Base-by-base conservation (phyloP, 139 green algal species). In the Tetradesmus lagerheimii region DNA sequence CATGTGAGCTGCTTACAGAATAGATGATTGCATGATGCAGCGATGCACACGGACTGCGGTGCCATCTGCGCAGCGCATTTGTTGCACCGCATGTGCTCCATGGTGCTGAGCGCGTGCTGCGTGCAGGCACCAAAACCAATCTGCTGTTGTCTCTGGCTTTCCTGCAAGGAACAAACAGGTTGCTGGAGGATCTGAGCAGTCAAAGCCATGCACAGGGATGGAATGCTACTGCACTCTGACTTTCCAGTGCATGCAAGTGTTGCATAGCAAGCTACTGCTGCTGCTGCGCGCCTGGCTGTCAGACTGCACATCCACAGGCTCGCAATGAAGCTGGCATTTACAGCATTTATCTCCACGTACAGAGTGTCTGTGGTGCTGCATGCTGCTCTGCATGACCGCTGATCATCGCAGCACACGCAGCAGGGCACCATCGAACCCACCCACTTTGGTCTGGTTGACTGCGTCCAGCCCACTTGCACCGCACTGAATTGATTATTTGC, bases 11-110 rank as follows among this genome's bases (percentile, higher is more conserved):
- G 53, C 92, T 90, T 62, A 96, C 95, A 97, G 85, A 94, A 96
- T 0, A 97, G 85, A 62, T 97, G 95, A 0, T 91, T 89, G 86
- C 95, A 97, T 12, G 71, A 18, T 15, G 93, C 94, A 1, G 92
- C 94, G 4, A 95, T 89, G 27, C 57, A 71, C 57, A 71, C 57
- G 23, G 57, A 71, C 57, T 71, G 57, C 57, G 86, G 83, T 47
- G 57, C 57, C 57, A 71, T 71, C 57, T 71, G 57, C 23, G 57
- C 57, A 71, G 57, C 57, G 23, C 57, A 71, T 71, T 71, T 71
- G 57, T 71, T 71, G 57, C 57, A 71, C 23, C 57, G 57, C 57
- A 71, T 71, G 23, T 71, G 23, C 25, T 71, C 57, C 57, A 71
- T 71, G 0, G 25, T 31, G 20, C 57, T 71, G 23, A 18, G 20